Evolutionary conservation across 1,284 basidiomycete genomes (phyloP).

Genomic region (Calocybe gambosa): DNA sequence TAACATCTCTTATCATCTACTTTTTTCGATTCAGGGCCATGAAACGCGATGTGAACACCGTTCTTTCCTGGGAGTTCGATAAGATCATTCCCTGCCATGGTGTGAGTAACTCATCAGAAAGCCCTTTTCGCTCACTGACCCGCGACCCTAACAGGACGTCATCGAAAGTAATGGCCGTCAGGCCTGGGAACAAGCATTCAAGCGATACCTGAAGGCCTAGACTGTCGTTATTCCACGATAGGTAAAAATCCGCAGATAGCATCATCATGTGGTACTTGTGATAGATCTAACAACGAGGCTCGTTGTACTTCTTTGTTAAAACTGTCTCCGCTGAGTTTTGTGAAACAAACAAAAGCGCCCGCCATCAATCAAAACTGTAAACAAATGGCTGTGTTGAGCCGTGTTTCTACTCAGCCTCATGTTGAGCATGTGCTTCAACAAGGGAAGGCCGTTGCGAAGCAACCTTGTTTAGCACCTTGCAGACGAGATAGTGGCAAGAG

Average conservation of each 20-base stretch:
- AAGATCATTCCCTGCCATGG: slow-evolving; percentile 92
- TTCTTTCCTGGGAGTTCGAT: slow-evolving; percentile 81
- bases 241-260: no score
- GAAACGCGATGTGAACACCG: slow-evolving; percentile 64
- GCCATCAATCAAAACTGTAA: no score
- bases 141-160: slow-evolving; percentile 55
- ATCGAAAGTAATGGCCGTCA: slow-evolving; percentile 71
- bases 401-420: no score
- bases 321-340: no score
- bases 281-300: no score
- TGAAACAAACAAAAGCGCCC: no score
- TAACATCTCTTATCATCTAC: not conserved
- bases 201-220: slow-evolving; percentile 27
- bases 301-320: no score
- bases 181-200: slow-evolving; percentile 53
- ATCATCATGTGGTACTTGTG: no score
- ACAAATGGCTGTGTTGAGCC: no score
- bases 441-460: not conserved
- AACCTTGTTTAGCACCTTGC: no score
- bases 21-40: slow-evolving; percentile 50
- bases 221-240: no score
- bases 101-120: slow-evolving; percentile 36
- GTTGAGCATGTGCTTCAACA: not conserved
- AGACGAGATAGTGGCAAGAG: no score
- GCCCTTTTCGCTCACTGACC: slow-evolving; percentile 7